Evolutionary conservation across 257 asterid species (phyloP).

Genomic region (Nicotiana undulata): DNA sequence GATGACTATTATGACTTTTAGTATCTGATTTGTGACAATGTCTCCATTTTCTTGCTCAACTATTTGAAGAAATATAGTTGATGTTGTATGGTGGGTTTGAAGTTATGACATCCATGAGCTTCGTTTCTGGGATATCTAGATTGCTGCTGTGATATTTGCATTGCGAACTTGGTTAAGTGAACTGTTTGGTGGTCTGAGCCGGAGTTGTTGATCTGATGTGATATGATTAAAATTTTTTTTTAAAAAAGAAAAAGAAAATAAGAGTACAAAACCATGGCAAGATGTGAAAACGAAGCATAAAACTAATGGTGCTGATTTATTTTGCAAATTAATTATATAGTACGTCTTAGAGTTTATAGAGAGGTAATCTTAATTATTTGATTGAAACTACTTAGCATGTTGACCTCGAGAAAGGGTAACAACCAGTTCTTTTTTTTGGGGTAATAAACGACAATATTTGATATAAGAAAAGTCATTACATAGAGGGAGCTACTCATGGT

Average conservation of each 20-base stretch:
- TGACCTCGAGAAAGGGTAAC: too few relatives aligned
- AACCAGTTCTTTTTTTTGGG: too few relatives aligned
- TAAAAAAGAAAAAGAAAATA: neutral
- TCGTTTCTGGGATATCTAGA: neutral
- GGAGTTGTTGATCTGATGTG: neutral
- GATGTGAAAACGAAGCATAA: neutral
- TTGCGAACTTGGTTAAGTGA: neutral
- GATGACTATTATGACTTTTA: neutral
- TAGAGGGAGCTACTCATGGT: too few relatives aligned
- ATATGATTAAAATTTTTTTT: neutral
- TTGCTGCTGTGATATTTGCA: neutral
- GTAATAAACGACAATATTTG: too few relatives aligned
- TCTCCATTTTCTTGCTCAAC: conserved; percentile 1
- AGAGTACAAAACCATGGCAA: neutral
- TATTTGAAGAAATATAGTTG: neutral
- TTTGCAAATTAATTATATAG: neutral
- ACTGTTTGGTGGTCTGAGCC: neutral
- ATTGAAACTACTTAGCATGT: too few relatives aligned
- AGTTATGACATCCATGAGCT: neutral
- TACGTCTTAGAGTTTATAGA: neutral
- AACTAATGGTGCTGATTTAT: neutral
- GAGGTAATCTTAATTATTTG: neutral
- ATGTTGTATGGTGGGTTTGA: neutral
- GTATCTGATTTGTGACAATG: neutral
- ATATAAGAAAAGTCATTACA: too few relatives aligned